These are phyloP conservation scores for Cymodocea nodosa DNA, from an alignment of 116 monocot genomes.

Conservation along the genomic window DNA sequence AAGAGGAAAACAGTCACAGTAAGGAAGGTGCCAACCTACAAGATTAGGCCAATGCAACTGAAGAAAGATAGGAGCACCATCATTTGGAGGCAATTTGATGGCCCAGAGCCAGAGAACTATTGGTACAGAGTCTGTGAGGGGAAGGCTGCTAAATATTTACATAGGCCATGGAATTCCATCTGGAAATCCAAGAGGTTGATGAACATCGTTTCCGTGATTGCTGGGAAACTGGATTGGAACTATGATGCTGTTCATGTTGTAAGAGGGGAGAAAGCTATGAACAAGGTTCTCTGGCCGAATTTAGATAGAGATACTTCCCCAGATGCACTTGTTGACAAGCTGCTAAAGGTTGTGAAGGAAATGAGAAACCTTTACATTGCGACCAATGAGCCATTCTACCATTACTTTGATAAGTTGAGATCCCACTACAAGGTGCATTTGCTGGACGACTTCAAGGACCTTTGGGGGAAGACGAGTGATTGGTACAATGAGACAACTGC, in stretches of 20 bases:
- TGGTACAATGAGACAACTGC: constrained; percentile 78
- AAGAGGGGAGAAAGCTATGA: constrained; percentile 61
- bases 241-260: constrained; percentile 90
- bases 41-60: constrained; percentile 85
- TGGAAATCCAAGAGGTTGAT: constrained; percentile 93
- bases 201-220: constrained; percentile 76
- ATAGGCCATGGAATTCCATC: constrained; percentile 74
- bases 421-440: constrained; percentile 90
- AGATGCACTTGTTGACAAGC: constrained; percentile 42
- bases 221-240: constrained; percentile 94
- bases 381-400: constrained; percentile 88
- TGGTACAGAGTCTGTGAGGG: constrained; percentile 95
- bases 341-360: constrained; percentile 33
- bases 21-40: constrained; percentile 76
- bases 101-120: constrained; percentile 86
- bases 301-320: constrained; percentile 79
- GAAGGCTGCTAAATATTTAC: constrained; percentile 52
- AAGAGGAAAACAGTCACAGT: constrained; percentile 19
- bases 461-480: constrained; percentile 81
- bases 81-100: constrained; percentile 89
- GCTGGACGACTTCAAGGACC: constrained; percentile 86
- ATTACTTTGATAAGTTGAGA: constrained; percentile 93
- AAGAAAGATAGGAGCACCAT: constrained; percentile 72
- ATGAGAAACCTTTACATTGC: constrained; percentile 89
- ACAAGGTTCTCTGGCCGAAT: constrained; percentile 75